Conservation (phyloP, 306 rosid genomes). For the Leucaena leucocephala region DNA sequence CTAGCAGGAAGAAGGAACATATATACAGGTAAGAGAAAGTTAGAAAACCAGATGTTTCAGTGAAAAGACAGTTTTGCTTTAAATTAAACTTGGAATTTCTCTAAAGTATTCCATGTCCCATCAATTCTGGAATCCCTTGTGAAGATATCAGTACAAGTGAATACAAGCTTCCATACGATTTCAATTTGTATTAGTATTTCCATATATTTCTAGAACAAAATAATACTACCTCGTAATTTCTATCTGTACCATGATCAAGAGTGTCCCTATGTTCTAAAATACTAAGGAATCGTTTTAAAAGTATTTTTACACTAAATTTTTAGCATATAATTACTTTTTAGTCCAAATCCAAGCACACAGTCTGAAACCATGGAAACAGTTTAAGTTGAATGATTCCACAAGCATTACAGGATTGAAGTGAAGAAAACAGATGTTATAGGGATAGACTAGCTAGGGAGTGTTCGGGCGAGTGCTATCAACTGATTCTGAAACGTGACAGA, state of each 20-base stretch:
- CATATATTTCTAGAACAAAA: neutral
- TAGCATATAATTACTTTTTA: no score
- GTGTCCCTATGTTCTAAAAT: neutral
- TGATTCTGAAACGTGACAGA: no score
- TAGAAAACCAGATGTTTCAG: conserved; percentile 23
- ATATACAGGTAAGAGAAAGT: neutral
- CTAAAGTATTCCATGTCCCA: conserved; percentile 31
- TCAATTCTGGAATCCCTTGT: conserved; percentile 21
- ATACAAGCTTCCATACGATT: neutral
- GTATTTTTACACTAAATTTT: no score
- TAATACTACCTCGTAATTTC: neutral
- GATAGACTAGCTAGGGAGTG: no score
- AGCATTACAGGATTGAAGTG: no score
- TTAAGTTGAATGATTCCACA: neutral
- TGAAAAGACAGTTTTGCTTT: conserved; percentile 34
- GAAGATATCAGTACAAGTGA: neutral
- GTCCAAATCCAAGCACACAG: neutral
- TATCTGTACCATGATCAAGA: neutral
- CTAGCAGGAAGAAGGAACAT: neutral
- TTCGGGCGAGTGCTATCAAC: no score
- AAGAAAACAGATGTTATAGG: no score
- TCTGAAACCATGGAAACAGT: neutral
- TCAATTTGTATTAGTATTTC: neutral
- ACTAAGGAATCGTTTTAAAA: no score
- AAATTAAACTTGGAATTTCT: conserved; percentile 23